Evolutionary conservation across 2,329 filamentous ascomycete species (phyloP), one percentile per base, ranked within the genome.

Genomic region (Xylariaceae sp.): DNA sequence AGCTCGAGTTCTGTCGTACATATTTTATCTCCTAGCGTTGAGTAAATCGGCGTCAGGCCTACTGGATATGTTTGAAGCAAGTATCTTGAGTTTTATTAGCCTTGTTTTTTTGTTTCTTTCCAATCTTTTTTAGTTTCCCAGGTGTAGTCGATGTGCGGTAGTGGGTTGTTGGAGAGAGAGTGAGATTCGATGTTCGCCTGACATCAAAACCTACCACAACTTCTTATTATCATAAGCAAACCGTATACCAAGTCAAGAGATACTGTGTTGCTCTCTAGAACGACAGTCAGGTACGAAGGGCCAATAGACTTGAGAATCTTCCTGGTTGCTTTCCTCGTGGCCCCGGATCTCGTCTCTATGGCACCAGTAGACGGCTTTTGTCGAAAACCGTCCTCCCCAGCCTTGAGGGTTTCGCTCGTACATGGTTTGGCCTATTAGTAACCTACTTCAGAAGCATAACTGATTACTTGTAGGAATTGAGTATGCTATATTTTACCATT

Each of bases 321-420:
- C 42, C 50, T 41, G 50, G 37, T 48, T 53, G n/a, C 44, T 48
- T 20, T 18, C 30, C 39, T 29, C 15, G 29, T 11, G 10, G 18
- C 26, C 36, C 36, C 36, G 26, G 10, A 13, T 26, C 26, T 24
- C 7, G 21, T 48, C 44, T 16, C 24, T 24, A 20, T 35, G 8
- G 15, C 16, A 40, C 24, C 40, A 35, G 41, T 16, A 40, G 36
- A 27, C 45, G 39, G 43, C 43, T 43, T 26, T 47, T 15, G 23
- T 35, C 37, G 48, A 48, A 40, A 48, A 50, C 53, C 37, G 44
- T 55, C 48, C 37, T n/a, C n/a, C n/a, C n/a, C n/a, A n/a, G n/a
- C n/a, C n/a, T n/a, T n/a, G n/a, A n/a, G n/a, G n/a, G n/a, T n/a
- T n/a, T n/a, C n/a, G n/a, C n/a, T n/a, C n/a, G n/a, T n/a, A n/a